These are phyloP conservation scores for Lodderomyces theae DNA, from an alignment of 1,139 yeast species.

Conservation along the genomic window DNA sequence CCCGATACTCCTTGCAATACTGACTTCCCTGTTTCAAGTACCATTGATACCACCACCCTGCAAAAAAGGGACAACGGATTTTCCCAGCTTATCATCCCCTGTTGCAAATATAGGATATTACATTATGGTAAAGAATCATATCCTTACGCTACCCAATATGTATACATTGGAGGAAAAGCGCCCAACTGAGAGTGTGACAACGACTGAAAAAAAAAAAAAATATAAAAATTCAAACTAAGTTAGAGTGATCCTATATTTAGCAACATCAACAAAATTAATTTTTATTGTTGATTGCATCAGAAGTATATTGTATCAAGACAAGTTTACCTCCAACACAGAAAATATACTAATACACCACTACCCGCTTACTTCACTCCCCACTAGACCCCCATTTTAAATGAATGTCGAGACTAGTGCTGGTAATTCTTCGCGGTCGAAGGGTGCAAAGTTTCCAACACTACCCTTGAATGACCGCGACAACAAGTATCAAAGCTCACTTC, in stretches of 20 bases:
- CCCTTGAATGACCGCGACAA: not conserved
- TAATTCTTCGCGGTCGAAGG: slow-evolving; percentile 29
- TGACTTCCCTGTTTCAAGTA: too few relatives aligned
- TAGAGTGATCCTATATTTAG: slow-evolving; percentile 1
- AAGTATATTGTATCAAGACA: too few relatives aligned
- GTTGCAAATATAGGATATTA: too few relatives aligned
- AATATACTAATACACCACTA: not conserved
- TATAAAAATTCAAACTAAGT: not conserved
- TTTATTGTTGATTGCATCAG: too few relatives aligned
- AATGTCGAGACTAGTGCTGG: slow-evolving; percentile 21
- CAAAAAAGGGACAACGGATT: too few relatives aligned
- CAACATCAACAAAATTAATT: not conserved
- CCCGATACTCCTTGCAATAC: too few relatives aligned
- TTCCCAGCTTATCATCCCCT: too few relatives aligned
- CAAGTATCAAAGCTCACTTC: not conserved
- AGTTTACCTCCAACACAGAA: not conserved
- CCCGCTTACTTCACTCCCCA: slow-evolving; percentile 2
- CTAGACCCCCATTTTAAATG: not conserved
- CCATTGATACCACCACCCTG: too few relatives aligned
- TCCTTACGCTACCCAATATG: too few relatives aligned
- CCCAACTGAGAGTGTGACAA: too few relatives aligned
- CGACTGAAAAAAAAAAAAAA: not conserved
- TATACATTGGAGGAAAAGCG: too few relatives aligned
- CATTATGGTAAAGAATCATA: too few relatives aligned
- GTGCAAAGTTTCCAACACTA: slow-evolving; percentile 38